Evolutionary conservation across 108 stramenopile genomes (phyloP).

Genomic region (Pinguiococcus pyrenoidosus): DNA sequence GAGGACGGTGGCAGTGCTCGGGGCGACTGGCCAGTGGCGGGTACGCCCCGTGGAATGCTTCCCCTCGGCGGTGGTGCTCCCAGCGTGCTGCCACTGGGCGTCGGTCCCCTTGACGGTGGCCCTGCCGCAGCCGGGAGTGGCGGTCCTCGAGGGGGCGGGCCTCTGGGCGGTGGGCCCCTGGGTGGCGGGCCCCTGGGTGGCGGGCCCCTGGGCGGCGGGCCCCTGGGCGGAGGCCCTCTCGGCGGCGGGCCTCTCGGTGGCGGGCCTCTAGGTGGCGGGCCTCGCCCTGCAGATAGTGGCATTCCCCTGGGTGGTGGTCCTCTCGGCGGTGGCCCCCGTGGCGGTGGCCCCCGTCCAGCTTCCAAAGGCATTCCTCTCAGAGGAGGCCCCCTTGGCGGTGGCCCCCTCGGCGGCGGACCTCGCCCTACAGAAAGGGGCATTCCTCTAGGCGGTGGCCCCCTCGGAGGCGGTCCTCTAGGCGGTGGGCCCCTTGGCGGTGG

Average conservation of each 20-base stretch:
- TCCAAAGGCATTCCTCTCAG: constrained; percentile 1
- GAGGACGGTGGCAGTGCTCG: background rate
- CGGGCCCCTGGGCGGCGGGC: constrained; percentile 24
- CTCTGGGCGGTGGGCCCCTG: constrained; percentile 40
- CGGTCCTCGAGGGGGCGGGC: constrained; percentile 31
- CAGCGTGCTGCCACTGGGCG: no score
- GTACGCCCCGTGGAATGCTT: constrained; percentile 1
- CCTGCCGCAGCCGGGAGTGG: constrained; percentile 9
- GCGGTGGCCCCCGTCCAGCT: constrained; percentile 6
- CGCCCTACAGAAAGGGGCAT: constrained; percentile 1
- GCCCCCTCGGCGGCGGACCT: constrained; percentile 13
- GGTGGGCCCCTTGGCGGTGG: constrained; percentile 6
- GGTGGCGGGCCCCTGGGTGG: constrained; percentile 29
- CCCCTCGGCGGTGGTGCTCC: constrained; percentile 2
- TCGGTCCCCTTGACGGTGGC: no score
- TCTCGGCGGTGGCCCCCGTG: constrained; percentile 1
- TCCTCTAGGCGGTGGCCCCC: constrained; percentile 23
- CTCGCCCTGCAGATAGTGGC: background rate
- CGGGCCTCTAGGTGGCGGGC: constrained; percentile 31
- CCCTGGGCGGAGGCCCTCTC: constrained; percentile 42
- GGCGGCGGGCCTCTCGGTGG: constrained; percentile 30
- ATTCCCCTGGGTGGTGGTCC: background rate
- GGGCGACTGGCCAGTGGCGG: constrained; percentile 10
- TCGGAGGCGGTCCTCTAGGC: constrained; percentile 19
- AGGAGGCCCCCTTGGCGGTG: constrained; percentile 13